Evolutionary conservation across 495 filamentous ascomycete species (phyloP).

Genomic region (Aspergillus steynii): DNA sequence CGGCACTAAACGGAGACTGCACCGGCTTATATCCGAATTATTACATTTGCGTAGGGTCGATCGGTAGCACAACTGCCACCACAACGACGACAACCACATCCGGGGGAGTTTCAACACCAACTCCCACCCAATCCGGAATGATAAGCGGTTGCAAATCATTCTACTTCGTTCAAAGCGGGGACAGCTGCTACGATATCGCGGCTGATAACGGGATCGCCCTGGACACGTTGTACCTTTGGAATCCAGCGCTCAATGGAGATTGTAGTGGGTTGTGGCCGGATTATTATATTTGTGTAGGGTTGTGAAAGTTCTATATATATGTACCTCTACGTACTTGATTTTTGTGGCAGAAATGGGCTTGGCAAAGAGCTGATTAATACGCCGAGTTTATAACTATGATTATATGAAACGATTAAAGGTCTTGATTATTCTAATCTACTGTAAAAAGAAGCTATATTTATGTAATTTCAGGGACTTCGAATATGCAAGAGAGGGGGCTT

Average conservation of each 20-base stretch:
- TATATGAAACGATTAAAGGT: too few species aligned
- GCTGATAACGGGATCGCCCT: conserved; percentile 12
- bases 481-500: too few species aligned
- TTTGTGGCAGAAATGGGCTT: too few species aligned
- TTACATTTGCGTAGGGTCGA: conserved; percentile 4
- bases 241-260: conserved; percentile 18
- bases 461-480: too few species aligned
- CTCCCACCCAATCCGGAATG: not conserved
- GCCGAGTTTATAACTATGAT: too few species aligned
- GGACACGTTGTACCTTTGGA: conserved; percentile 17
- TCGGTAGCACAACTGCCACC: not conserved
- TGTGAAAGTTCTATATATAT: too few species aligned
- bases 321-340: too few species aligned
- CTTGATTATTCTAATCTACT: too few species aligned
- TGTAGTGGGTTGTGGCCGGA: conserved; percentile 9
- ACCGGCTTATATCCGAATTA: not conserved
- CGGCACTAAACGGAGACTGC: conserved; percentile 18
- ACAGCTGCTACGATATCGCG: not conserved
- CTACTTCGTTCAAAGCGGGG: not conserved
- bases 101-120: not conserved
- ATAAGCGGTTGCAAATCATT: not conserved
- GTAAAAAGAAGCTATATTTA: too few species aligned
- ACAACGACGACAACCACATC: not conserved
- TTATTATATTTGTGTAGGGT: conserved; percentile 7
- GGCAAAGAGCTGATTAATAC: too few species aligned